These are phyloP conservation scores for Irpex sp. DNA, from an alignment of 1,284 basidiomycete genomes.

Conservation along the genomic window DNA sequence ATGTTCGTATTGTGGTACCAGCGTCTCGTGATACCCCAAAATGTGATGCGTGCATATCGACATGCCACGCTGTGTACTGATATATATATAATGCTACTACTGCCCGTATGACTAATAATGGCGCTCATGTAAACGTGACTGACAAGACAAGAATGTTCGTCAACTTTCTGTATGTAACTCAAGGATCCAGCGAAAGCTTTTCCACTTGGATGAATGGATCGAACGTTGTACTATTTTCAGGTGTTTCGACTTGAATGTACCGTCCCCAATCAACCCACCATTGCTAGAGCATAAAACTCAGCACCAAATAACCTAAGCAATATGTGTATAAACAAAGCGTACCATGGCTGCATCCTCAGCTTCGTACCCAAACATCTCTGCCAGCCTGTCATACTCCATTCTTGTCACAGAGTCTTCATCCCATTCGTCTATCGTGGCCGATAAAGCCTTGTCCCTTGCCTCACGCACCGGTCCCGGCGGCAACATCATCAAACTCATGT, in stretches of 20 bases:
- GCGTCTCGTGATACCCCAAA: no score
- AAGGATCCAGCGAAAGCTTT: background rate
- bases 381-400: constrained; percentile 11
- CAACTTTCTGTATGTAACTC: background rate
- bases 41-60: no score
- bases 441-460: constrained; percentile 2
- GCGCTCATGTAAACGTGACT: no score
- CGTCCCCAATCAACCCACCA: background rate
- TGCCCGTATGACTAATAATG: no score
- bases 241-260: background rate
- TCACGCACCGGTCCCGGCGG: constrained; percentile 11
- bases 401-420: constrained; percentile 11
- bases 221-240: background rate
- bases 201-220: background rate
- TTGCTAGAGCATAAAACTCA: background rate
- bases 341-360: constrained; percentile 15
- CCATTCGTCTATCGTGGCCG: constrained; percentile 5
- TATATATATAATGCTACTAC: no score
- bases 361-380: constrained; percentile 15
- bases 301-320: background rate
- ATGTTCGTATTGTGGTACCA: no score
- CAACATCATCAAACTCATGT: constrained; percentile 6
- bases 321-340: background rate
- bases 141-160: no score
- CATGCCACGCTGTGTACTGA: no score